Conservation (phyloP, 768 basidiomycete species). For the Cyclocybe aegerita region DNA sequence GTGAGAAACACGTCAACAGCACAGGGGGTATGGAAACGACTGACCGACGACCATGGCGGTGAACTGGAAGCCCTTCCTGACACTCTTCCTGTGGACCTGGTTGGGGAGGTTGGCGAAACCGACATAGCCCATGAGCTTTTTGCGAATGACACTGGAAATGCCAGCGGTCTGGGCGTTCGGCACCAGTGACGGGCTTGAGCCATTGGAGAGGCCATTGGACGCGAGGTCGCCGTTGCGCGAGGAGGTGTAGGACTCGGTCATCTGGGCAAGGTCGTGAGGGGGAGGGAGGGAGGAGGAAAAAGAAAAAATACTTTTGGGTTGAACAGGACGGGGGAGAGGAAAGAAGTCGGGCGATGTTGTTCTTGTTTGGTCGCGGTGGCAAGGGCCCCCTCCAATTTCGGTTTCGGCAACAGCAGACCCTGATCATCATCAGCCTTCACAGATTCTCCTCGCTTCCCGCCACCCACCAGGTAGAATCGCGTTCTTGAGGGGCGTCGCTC, state of each 20-base stretch:
- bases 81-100: slow-evolving; percentile 98
- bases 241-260: slow-evolving; percentile 77
- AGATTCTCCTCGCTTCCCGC: not conserved
- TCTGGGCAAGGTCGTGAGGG: slow-evolving; percentile 38
- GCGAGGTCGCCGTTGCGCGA: slow-evolving; percentile 63
- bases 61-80: slow-evolving; percentile 98
- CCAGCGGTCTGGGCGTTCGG: slow-evolving; percentile 33
- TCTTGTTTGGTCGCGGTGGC: slow-evolving; percentile 46
- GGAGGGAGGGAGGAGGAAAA: slow-evolving; percentile 27
- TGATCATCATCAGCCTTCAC: slow-evolving; percentile 18
- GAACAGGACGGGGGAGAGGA: slow-evolving; percentile 52
- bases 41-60: slow-evolving; percentile 98
- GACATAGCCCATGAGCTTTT: slow-evolving; percentile 94
- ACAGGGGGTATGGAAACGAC: slow-evolving; percentile 33
- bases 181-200: slow-evolving; percentile 61
- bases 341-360: slow-evolving; percentile 49
- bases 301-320: slow-evolving; percentile 51
- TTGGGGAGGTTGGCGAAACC: slow-evolving; percentile 98
- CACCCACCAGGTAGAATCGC: slow-evolving; percentile 31
- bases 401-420: slow-evolving; percentile 52
- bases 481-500: slow-evolving; percentile 12
- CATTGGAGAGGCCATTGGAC: slow-evolving; percentile 61
- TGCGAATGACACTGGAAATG: slow-evolving; percentile 60
- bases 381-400: slow-evolving; percentile 39
- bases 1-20: slow-evolving; percentile 22